Conservation (phyloP, 495 filamentous ascomycete species). For the Penicillium daleae region DNA sequence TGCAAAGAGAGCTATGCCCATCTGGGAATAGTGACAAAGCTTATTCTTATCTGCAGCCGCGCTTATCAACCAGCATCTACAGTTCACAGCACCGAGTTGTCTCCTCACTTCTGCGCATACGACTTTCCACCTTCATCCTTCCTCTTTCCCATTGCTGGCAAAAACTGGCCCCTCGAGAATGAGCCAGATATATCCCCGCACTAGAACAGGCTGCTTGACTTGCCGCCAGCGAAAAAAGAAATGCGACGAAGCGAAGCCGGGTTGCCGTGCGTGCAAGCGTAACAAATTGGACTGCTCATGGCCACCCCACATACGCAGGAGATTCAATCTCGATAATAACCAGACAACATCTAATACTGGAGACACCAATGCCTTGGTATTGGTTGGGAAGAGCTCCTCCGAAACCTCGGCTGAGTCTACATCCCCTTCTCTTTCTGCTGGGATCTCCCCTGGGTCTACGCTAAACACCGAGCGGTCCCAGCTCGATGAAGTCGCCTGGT, state of each 20-base stretch:
- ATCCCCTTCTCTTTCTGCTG: background rate
- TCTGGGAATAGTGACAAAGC: too few relatives aligned
- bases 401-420: background rate
- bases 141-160: too few relatives aligned
- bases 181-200: background rate
- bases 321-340: background rate
- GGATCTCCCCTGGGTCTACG: background rate
- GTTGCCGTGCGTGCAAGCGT: background rate
- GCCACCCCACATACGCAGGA: background rate
- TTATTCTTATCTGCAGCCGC: background rate
- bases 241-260: conserved; percentile 17
- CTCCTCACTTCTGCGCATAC: too few relatives aligned
- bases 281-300: background rate
- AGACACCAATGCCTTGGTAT: background rate
- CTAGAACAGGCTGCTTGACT: conserved; percentile 11
- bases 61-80: too few relatives aligned
- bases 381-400: too few relatives aligned
- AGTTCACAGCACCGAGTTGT: too few relatives aligned
- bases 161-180: background rate
- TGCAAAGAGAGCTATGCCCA: too few relatives aligned
- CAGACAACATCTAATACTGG: background rate
- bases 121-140: too few relatives aligned
- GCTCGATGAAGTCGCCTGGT: background rate
- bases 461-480: background rate
- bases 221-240: conserved; percentile 19